Conservation (phyloP, 768 basidiomycete species). For the Hirschioporus abietinus region DNA sequence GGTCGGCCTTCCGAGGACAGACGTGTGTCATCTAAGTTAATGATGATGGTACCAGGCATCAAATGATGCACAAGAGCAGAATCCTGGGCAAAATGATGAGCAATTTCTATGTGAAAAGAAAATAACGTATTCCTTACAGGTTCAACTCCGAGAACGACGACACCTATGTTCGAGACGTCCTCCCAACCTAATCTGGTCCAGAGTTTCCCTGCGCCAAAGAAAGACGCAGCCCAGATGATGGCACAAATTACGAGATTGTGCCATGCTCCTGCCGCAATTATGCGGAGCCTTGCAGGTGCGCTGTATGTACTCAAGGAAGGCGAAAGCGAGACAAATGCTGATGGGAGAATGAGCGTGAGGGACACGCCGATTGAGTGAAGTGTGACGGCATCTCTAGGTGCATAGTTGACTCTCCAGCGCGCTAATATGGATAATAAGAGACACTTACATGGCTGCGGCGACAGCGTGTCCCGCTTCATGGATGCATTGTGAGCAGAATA, state of each 20-base stretch:
- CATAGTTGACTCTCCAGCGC: not conserved
- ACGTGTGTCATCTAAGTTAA: conserved; percentile 55
- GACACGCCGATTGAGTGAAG: conserved; percentile 57
- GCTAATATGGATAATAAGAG: not conserved
- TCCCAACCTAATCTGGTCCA: conserved; percentile 41
- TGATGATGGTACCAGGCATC: conserved; percentile 52
- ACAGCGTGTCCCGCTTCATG: conserved; percentile 82
- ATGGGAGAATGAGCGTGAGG: conserved; percentile 58
- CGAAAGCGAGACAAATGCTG: conserved; percentile 67
- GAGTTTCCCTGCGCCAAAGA: conserved; percentile 24
- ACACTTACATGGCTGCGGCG: conserved; percentile 63
- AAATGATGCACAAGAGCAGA: conserved; percentile 61
- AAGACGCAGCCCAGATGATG: conserved; percentile 23
- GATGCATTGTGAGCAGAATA: conserved; percentile 60
- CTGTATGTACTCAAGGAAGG: conserved; percentile 33
- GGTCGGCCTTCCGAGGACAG: conserved; percentile 28
- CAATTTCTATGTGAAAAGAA: conserved; percentile 10
- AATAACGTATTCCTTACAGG: conserved; percentile 34
- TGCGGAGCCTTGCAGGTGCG: conserved; percentile 44
- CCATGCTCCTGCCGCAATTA: conserved; percentile 70
- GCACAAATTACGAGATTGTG: conserved; percentile 66
- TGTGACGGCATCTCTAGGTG: conserved; percentile 55
- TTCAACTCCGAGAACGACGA: conserved; percentile 50
- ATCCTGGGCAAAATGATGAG: conserved; percentile 30
- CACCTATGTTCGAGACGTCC: conserved; percentile 47